A percentile compares a stretch with the other conserved stretches of the same genome.
phyloP scores from a whole-genome alignment of 2,329 filamentous ascomycete species.

The Didymella exigua region DNA sequence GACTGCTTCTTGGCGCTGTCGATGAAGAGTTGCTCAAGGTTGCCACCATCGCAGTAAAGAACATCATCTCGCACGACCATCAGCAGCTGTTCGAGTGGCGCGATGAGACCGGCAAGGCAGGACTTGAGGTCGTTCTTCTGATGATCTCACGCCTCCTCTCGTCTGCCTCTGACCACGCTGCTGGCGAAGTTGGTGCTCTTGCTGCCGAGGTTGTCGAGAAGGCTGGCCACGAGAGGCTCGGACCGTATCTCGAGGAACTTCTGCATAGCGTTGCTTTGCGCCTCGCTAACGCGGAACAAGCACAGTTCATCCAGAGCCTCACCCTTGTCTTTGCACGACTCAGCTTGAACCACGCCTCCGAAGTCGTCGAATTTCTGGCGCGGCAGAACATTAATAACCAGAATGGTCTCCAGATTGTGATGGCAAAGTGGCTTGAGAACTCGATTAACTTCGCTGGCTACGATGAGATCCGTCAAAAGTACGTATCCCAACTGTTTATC shows the following conservation, averaged over 20 bases:
- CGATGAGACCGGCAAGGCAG: slow-evolving; percentile 76
- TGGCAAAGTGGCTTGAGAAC: slow-evolving; percentile 96
- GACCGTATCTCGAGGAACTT: slow-evolving; percentile 86
- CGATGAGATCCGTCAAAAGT: slow-evolving; percentile 97
- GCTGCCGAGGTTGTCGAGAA: slow-evolving; percentile 95
- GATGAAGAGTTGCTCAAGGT: slow-evolving; percentile 89
- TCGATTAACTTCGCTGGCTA: slow-evolving; percentile 97
- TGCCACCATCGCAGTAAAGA: slow-evolving; percentile 83
- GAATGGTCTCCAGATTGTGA: slow-evolving; percentile 85
- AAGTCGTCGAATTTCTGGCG: slow-evolving; percentile 90
- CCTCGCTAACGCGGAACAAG: slow-evolving; percentile 79
- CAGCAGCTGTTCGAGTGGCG: slow-evolving; percentile 88
- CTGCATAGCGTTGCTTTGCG: slow-evolving; percentile 86
- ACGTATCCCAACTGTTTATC: slow-evolving; percentile 46
- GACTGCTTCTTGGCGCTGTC: slow-evolving; percentile 78
- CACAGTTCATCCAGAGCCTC: slow-evolving; percentile 91
- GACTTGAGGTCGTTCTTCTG: slow-evolving; percentile 84
- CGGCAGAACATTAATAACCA: slow-evolving; percentile 79
- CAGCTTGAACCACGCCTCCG: slow-evolving; percentile 80
- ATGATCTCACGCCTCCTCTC: slow-evolving; percentile 92
- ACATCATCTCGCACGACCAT: slow-evolving; percentile 87
- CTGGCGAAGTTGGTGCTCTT: slow-evolving; percentile 92
- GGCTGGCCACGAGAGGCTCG: slow-evolving; percentile 87
- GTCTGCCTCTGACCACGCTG: slow-evolving; percentile 83
- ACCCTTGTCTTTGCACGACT: slow-evolving; percentile 94